Percentiles rank a stretch among this genome's conserved stretches.
Evolutionary conservation across 805 yeast species (phyloP).

Genomic region (Kregervanrija pseudodelftensis): DNA sequence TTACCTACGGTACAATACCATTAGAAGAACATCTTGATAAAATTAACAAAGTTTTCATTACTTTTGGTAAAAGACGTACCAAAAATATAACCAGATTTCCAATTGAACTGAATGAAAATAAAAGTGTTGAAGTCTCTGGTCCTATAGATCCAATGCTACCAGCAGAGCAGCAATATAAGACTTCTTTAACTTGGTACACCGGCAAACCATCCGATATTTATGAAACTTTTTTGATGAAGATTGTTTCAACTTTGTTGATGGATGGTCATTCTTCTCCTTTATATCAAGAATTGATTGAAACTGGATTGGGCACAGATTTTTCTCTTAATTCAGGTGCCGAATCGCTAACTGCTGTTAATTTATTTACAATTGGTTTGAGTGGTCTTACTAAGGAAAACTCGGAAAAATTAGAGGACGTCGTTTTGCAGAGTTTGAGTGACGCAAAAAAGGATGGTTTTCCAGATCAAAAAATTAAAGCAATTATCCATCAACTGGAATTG

Average conservation of each 20-base stretch:
- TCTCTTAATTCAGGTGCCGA: slow-evolving; percentile 86
- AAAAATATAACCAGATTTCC: slow-evolving; percentile 37
- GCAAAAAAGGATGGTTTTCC: slow-evolving; percentile 42
- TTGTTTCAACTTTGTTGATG: slow-evolving; percentile 61
- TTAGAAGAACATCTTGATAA: slow-evolving; percentile 51
- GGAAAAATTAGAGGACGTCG: slow-evolving; percentile 41
- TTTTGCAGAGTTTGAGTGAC: slow-evolving; percentile 40
- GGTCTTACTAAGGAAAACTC: slow-evolving; percentile 49
- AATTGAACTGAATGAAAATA: slow-evolving; percentile 30
- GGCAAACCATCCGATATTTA: slow-evolving; percentile 67
- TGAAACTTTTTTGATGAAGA: slow-evolving; percentile 63
- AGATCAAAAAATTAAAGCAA: slow-evolving; percentile 64
- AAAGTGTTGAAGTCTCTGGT: slow-evolving; percentile 44
- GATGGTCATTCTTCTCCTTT: slow-evolving; percentile 93
- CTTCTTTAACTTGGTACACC: slow-evolving; percentile 83
- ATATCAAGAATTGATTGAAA: slow-evolving; percentile 79
- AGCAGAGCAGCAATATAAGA: slow-evolving; percentile 60
- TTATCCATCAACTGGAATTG: slow-evolving; percentile 82
- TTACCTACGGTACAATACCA: slow-evolving; percentile 79
- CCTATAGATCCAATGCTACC: slow-evolving; percentile 79
- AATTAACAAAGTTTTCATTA: slow-evolving; percentile 41
- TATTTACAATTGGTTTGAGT: slow-evolving; percentile 81
- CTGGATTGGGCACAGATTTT: slow-evolving; percentile 79
- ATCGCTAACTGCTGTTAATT: slow-evolving; percentile 63
- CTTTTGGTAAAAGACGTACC: slow-evolving; percentile 44